These are phyloP conservation scores for Trebouxia sp. DNA, from an alignment of 139 green algal genomes.

Conservation along the genomic window DNA sequence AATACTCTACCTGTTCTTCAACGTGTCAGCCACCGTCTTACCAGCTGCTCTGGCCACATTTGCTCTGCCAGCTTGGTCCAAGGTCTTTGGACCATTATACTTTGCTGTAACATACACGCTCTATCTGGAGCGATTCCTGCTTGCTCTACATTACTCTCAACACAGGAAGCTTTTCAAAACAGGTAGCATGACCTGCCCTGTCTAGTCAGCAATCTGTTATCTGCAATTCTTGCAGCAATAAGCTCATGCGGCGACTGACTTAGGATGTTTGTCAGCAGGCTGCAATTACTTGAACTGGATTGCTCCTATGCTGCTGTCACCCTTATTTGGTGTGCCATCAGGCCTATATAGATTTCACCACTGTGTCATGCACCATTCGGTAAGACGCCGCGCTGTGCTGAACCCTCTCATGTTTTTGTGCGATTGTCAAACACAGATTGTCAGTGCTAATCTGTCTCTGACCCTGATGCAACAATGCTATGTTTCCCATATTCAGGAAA, in stretches of 20 bases:
- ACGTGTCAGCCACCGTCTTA: slow-evolving; percentile 36
- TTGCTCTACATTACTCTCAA: slow-evolving; percentile 75
- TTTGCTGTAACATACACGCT: slow-evolving; percentile 60
- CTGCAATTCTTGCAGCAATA: too few relatives aligned
- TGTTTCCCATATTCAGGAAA: slow-evolving; percentile 52
- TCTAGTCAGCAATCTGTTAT: too few relatives aligned
- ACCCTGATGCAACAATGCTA: neutral
- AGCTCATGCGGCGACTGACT: neutral
- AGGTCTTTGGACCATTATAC: slow-evolving; percentile 53
- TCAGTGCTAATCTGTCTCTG: neutral
- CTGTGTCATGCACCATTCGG: slow-evolving; percentile 87
- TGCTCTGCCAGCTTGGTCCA: slow-evolving; percentile 22
- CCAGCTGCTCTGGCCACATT: slow-evolving; percentile 36
- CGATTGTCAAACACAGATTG: neutral
- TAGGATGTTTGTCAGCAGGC: neutral
- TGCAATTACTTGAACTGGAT: slow-evolving; percentile 49
- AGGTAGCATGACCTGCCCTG: slow-evolving; percentile 28
- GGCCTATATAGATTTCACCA: slow-evolving; percentile 86
- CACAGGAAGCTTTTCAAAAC: slow-evolving; percentile 67
- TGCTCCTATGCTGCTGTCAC: slow-evolving; percentile 53
- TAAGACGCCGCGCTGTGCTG: slow-evolving; percentile 13
- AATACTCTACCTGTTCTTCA: slow-evolving; percentile 46
- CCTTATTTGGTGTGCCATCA: slow-evolving; percentile 72
- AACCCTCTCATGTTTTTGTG: neutral
- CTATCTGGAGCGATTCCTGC: slow-evolving; percentile 77